Evolutionary conservation across 331 rosid species (phyloP).

Genomic region (Telfairia occidentalis): DNA sequence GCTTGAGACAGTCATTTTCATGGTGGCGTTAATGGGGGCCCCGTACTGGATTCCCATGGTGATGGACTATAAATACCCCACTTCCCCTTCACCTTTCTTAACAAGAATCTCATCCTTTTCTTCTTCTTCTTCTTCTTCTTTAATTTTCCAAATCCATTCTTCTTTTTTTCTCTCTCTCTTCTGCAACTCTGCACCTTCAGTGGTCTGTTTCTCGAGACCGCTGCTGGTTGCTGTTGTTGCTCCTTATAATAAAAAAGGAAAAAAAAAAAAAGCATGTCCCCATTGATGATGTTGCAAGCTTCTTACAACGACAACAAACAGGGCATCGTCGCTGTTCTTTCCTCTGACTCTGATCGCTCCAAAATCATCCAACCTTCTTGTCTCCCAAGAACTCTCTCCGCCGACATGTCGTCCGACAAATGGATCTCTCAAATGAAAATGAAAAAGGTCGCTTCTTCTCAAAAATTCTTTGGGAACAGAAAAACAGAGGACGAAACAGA

Average conservation of each 20-base stretch:
- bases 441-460: constrained; percentile 50
- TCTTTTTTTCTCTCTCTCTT: neutral
- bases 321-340: constrained; percentile 10
- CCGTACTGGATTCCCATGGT: constrained; percentile 1
- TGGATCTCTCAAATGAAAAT: constrained; percentile 59
- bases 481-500: constrained; percentile 18
- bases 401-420: constrained; percentile 80
- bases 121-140: neutral
- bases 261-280: neutral
- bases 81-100: neutral
- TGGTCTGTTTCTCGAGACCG: neutral
- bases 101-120: neutral
- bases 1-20: neutral
- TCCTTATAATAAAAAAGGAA: neutral
- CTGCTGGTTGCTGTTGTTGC: neutral
- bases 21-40: constrained; percentile 12
- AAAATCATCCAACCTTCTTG: constrained; percentile 29
- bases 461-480: constrained; percentile 26
- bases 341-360: neutral
- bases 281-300: neutral
- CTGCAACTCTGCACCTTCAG: constrained; percentile 3
- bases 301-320: neutral
- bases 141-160: too few relatives aligned
- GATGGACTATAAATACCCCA: constrained; percentile 4
- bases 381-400: constrained; percentile 62